Conservation (phyloP, 2,329 filamentous ascomycete genomes). For the Myriosclerotinia duriaeana region DNA sequence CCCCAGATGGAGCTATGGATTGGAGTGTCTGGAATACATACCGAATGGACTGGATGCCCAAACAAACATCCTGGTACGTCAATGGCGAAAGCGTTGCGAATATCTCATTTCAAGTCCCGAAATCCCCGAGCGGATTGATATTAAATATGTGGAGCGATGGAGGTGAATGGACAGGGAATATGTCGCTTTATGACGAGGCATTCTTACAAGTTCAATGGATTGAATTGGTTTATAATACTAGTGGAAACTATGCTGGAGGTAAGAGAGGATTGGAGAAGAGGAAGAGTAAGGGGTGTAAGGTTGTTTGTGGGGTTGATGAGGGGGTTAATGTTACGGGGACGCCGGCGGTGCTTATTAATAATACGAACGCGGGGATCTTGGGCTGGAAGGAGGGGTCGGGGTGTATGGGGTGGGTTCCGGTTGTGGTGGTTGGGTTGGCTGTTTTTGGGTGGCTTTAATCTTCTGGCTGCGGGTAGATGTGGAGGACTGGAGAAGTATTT, state of each 20-base stretch:
- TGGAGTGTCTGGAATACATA: conserved; percentile 39
- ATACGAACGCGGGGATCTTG: conserved; percentile 23
- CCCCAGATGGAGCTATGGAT: conserved; percentile 26
- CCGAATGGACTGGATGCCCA: conserved; percentile 40
- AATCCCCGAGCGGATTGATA: conserved; percentile 34
- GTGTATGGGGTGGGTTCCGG: conserved; percentile 11
- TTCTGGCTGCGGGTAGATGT: neutral
- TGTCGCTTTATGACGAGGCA: conserved; percentile 35
- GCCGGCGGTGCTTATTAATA: conserved; percentile 35
- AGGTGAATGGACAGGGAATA: conserved; percentile 38
- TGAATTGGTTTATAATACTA: conserved; percentile 39
- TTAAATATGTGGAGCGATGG: conserved; percentile 41
- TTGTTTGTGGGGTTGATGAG: conserved; percentile 37
- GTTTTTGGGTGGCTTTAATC: conserved; percentile 13
- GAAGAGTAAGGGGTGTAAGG: conserved; percentile 33
- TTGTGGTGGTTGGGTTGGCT: conserved; percentile 5
- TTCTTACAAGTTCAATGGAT: conserved; percentile 40
- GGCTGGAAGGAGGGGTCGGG: conserved; percentile 19
- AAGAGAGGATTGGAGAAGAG: conserved; percentile 28
- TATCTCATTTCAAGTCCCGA: conserved; percentile 36
- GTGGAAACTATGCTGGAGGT: conserved; percentile 29
- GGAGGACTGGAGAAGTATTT: neutral
- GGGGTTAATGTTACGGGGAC: conserved; percentile 34
- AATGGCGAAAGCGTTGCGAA: conserved; percentile 36
- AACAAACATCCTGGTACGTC: conserved; percentile 37